Conservation (phyloP, 2,329 filamentous ascomycete genomes). For the Colletotrichum limetticola region DNA sequence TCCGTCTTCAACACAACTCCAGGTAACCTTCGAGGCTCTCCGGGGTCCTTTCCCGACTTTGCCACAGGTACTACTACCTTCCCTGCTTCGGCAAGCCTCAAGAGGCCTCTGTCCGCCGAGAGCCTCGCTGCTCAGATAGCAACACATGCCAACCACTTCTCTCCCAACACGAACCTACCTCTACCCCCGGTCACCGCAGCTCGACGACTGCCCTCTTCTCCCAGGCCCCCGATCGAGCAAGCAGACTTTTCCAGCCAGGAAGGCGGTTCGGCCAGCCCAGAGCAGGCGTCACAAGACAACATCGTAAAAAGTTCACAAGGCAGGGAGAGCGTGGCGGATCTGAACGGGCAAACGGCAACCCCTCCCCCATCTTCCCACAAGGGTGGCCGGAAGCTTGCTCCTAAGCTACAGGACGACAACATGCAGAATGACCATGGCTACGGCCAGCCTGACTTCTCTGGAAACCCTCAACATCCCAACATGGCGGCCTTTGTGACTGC, state of each 20-base stretch:
- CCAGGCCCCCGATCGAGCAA: slow-evolving; percentile 52
- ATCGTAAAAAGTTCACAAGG: slow-evolving; percentile 59
- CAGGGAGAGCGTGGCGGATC: slow-evolving; percentile 50
- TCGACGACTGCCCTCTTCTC: slow-evolving; percentile 68
- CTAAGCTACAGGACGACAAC: slow-evolving; percentile 55
- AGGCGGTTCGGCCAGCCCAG: slow-evolving; percentile 38
- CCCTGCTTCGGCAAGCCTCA: slow-evolving; percentile 53
- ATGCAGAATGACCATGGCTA: slow-evolving; percentile 70
- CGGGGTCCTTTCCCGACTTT: slow-evolving; percentile 59
- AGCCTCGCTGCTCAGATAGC: slow-evolving; percentile 62
- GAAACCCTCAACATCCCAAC: slow-evolving; percentile 59
- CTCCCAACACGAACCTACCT: slow-evolving; percentile 61
- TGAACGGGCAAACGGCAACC: slow-evolving; percentile 64
- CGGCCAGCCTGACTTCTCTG: slow-evolving; percentile 62
- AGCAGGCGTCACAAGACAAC: slow-evolving; percentile 41
- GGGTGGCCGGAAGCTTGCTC: slow-evolving; percentile 64
- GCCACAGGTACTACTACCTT: slow-evolving; percentile 43
- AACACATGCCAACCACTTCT: slow-evolving; percentile 72
- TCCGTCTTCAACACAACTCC: slow-evolving; percentile 74
- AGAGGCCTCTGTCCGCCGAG: slow-evolving; percentile 62
- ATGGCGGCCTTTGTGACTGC: slow-evolving; percentile 58
- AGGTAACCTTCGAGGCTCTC: slow-evolving; percentile 62
- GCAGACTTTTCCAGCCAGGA: slow-evolving; percentile 45
- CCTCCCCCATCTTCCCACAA: slow-evolving; percentile 69
- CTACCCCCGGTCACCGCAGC: slow-evolving; percentile 71